Conservation (phyloP, 345 rosid genomes). For the Clarkia xantiana region DNA sequence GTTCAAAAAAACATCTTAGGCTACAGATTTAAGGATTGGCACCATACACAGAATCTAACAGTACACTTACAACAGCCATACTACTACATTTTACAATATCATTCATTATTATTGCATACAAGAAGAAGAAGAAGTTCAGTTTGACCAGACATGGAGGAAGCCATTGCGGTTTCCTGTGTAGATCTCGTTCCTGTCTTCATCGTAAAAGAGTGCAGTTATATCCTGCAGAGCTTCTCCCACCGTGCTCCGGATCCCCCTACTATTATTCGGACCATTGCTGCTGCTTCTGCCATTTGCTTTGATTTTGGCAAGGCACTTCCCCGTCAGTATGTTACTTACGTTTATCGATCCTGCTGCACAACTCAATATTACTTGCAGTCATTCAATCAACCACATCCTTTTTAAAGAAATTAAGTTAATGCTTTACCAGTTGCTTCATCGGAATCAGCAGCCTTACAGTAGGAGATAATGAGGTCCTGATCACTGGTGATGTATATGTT, state of each 20-base stretch:
- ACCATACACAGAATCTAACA: too few species aligned
- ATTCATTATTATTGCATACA: too few species aligned
- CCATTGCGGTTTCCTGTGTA: slow-evolving; percentile 81
- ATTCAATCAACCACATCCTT: background rate
- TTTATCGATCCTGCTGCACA: slow-evolving; percentile 77
- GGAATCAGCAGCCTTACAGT: slow-evolving; percentile 89
- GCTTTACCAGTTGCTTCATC: slow-evolving; percentile 64
- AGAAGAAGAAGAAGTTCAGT: too few species aligned
- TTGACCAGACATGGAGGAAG: slow-evolving; percentile 85
- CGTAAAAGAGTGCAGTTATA: slow-evolving; percentile 81
- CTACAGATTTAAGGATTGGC: too few species aligned
- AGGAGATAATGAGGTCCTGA: slow-evolving; percentile 95
- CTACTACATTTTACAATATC: too few species aligned
- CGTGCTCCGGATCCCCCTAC: slow-evolving; percentile 31
- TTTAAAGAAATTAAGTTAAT: background rate
- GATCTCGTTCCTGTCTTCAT: slow-evolving; percentile 87
- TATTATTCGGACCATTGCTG: slow-evolving; percentile 15
- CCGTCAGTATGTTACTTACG: slow-evolving; percentile 83
- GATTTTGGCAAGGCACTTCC: slow-evolving; percentile 89
- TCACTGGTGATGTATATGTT: slow-evolving; percentile 93
- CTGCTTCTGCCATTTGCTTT: slow-evolving; percentile 37
- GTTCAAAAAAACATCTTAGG: too few species aligned
- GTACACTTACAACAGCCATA: too few species aligned
- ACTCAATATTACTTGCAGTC: background rate
- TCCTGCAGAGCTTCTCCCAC: slow-evolving; percentile 78